phyloP scores from a whole-genome alignment of 179 eudicot species.

The Gypsophila paniculata region DNA sequence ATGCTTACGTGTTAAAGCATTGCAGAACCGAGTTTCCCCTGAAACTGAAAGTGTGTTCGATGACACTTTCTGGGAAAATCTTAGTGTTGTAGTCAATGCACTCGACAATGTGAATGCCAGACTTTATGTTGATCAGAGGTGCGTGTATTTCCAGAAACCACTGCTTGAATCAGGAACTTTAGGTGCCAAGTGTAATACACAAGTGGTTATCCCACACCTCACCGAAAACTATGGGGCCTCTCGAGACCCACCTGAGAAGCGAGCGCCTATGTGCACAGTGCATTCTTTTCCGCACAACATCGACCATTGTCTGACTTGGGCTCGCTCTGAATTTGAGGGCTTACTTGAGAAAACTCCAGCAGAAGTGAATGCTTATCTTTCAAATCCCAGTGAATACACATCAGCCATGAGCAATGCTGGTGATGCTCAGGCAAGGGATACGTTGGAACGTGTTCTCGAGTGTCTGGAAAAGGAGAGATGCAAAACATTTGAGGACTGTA shows the following conservation, averaged over 20 bases:
- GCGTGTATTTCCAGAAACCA: conserved; percentile 88
- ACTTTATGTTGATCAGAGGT: conserved; percentile 78
- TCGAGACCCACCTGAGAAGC: conserved; percentile 96
- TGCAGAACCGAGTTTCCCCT: conserved; percentile 88
- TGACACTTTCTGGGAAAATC: conserved; percentile 81
- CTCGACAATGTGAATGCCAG: conserved; percentile 88
- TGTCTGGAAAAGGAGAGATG: conserved; percentile 82
- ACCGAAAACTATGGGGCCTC: conserved; percentile 97
- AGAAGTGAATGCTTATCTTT: conserved; percentile 78
- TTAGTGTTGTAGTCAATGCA: conserved; percentile 64
- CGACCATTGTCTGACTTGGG: conserved; percentile 96
- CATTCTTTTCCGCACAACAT: conserved; percentile 94
- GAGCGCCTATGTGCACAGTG: conserved; percentile 95
- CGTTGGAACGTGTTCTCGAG: conserved; percentile 77
- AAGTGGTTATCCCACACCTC: conserved; percentile 87
- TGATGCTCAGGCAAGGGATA: conserved; percentile 89
- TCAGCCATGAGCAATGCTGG: conserved; percentile 73
- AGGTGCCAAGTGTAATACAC: conserved; percentile 92
- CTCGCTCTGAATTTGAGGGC: conserved; percentile 90
- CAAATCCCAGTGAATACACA: conserved; percentile 62
- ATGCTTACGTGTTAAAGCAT: conserved; percentile 49
- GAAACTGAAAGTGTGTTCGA: conserved; percentile 86
- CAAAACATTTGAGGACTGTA: conserved; percentile 72
- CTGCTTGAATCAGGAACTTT: conserved; percentile 93
- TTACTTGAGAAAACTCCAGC: conserved; percentile 87